phyloP scores from a whole-genome alignment of 2,329 filamentous ascomycete genomes.

The Pseudonectria foliicola region DNA sequence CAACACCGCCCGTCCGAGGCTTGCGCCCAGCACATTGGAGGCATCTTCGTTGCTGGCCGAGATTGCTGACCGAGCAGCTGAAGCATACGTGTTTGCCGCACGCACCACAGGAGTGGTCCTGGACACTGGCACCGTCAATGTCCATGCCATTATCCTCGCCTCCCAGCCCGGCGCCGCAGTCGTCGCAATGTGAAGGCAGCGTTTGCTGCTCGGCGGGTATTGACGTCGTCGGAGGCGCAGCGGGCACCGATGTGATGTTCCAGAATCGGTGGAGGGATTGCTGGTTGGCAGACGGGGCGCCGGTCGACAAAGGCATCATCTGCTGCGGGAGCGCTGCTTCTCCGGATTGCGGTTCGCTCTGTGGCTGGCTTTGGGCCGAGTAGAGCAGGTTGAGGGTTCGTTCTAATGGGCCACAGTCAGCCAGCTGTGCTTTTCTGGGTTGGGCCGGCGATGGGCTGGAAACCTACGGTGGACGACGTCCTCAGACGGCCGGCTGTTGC shows the following conservation, averaged over 20 bases:
- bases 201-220: constrained; percentile 11
- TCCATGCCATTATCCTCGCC: constrained; percentile 29
- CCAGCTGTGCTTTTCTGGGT: constrained; percentile 2
- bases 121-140: constrained; percentile 25
- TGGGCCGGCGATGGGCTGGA: not conserved
- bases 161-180: constrained; percentile 37
- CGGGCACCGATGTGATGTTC: constrained; percentile 40
- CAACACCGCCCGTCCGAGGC: constrained; percentile 9
- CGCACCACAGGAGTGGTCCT: constrained; percentile 34
- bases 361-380: constrained; percentile 40
- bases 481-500: constrained; percentile 52
- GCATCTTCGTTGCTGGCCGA: constrained; percentile 47
- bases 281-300: constrained; percentile 27
- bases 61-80: constrained; percentile 51
- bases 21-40: constrained; percentile 42
- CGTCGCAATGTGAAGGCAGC: constrained; percentile 40
- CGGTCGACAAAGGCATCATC: constrained; percentile 2
- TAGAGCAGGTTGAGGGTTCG: constrained; percentile 52
- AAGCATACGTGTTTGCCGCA: constrained; percentile 53
- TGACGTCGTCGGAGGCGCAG: constrained; percentile 17
- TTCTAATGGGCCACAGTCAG: constrained; percentile 30
- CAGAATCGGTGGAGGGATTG: constrained; percentile 55
- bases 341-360: constrained; percentile 4
- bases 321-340: constrained; percentile 8
- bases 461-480: constrained; percentile 47